Evolutionary conservation across 2,329 filamentous ascomycete genomes (phyloP).

Genomic region (Juglanconis sp.): DNA sequence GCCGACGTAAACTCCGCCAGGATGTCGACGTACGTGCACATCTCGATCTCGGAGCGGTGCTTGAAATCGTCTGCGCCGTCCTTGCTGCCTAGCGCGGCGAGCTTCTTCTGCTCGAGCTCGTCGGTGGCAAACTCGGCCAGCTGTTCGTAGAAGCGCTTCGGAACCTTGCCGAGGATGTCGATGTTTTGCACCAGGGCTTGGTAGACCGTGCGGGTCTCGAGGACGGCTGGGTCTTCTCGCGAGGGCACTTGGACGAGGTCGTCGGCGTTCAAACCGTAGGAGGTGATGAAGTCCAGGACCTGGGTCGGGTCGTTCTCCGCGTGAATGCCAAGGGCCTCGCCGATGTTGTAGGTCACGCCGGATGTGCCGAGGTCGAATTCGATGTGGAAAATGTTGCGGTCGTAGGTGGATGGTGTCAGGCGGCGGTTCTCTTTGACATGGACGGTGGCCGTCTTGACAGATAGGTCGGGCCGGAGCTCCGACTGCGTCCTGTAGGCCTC

Average conservation of each 20-base stretch:
- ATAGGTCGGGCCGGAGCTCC: constrained; percentile 77
- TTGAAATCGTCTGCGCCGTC: constrained; percentile 90
- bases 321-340: constrained; percentile 94
- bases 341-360: constrained; percentile 92
- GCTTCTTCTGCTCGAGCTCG: constrained; percentile 75
- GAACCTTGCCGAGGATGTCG: constrained; percentile 93
- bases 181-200: constrained; percentile 89
- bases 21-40: constrained; percentile 84
- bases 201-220: constrained; percentile 89
- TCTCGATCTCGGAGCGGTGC: constrained; percentile 85
- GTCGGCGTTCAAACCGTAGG: constrained; percentile 79
- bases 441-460: constrained; percentile 81
- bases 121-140: constrained; percentile 84
- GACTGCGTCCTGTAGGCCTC: constrained; percentile 79
- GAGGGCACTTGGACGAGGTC: constrained; percentile 89
- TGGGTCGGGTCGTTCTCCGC: constrained; percentile 83
- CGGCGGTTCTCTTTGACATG: constrained; percentile 94
- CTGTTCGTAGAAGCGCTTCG: constrained; percentile 96
- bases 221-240: constrained; percentile 68
- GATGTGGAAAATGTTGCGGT: constrained; percentile 99
- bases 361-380: constrained; percentile 94
- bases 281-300: constrained; percentile 81
- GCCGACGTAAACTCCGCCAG: constrained; percentile 87
- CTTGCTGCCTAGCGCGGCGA: constrained; percentile 71
- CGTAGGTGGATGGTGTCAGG: constrained; percentile 82